Conservation (phyloP, 2,329 filamentous ascomycete genomes). For the Helotiales sp. region DNA sequence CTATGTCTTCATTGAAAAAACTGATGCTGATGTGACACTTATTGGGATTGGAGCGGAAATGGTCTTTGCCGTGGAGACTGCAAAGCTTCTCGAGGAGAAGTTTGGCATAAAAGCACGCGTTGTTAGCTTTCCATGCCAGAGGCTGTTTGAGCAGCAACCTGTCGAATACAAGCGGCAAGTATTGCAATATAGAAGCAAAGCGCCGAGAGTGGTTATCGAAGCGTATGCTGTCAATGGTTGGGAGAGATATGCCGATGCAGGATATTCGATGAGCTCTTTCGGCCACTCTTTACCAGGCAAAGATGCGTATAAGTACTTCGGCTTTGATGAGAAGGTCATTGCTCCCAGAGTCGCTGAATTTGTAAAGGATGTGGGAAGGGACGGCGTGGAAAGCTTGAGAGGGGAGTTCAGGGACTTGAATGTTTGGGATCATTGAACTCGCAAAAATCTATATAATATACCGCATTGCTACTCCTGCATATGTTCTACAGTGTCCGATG, state of each 20-base stretch:
- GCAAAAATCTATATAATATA: no score
- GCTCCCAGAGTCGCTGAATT: conserved; percentile 28
- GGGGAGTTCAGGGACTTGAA: conserved; percentile 1
- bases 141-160: conserved; percentile 44
- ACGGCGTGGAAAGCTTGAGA: conserved; percentile 1
- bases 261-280: conserved; percentile 52
- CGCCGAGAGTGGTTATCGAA: conserved; percentile 58
- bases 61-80: conserved; percentile 44
- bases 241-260: conserved; percentile 61
- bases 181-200: conserved; percentile 42
- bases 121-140: conserved; percentile 47
- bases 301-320: conserved; percentile 55
- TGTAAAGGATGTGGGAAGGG: conserved; percentile 1
- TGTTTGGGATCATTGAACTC: not conserved
- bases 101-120: conserved; percentile 41
- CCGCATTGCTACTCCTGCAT: no score
- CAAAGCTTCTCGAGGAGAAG: conserved; percentile 38
- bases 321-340: conserved; percentile 48
- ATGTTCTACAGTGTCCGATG: no score
- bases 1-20: conserved; percentile 47
- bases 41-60: conserved; percentile 43
- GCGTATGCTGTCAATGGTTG: conserved; percentile 58
- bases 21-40: conserved; percentile 46
- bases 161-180: conserved; percentile 47
- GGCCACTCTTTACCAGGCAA: conserved; percentile 56